phyloP scores from a whole-genome alignment of 2,329 filamentous ascomycete genomes.

The Cytospora chrysosperma region DNA sequence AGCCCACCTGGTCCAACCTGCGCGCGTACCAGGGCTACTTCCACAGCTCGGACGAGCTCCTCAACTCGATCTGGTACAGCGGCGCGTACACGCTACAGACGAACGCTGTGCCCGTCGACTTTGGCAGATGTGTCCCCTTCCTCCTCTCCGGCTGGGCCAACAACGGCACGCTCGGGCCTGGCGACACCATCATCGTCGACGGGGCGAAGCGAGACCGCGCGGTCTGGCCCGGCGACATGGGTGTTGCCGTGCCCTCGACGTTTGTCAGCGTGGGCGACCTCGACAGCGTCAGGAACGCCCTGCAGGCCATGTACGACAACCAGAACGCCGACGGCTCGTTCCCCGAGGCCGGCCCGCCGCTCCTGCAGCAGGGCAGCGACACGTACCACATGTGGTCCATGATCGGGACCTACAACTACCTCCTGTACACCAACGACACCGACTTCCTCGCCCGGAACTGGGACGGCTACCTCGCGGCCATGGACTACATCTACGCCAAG shows the following conservation, averaged over 20 bases:
- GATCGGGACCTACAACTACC: conserved; percentile 56
- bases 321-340: conserved; percentile 43
- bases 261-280: conserved; percentile 51
- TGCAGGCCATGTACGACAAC: conserved; percentile 43
- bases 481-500: conserved; percentile 32
- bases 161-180: conserved; percentile 35
- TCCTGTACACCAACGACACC: conserved; percentile 51
- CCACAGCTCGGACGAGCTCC: conserved; percentile 45
- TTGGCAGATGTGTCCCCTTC: conserved; percentile 36
- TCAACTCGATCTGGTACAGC: conserved; percentile 55
- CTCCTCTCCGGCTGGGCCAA: conserved; percentile 41
- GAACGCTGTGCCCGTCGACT: conserved; percentile 34
- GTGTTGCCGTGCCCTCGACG: conserved; percentile 50
- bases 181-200: conserved; percentile 40
- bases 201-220: conserved; percentile 55
- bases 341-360: conserved; percentile 51
- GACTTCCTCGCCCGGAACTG: conserved; percentile 35
- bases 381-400: conserved; percentile 43
- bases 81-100: conserved; percentile 48
- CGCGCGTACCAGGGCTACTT: conserved; percentile 56
- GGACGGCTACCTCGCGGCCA: conserved; percentile 33
- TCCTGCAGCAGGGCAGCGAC: conserved; percentile 35
- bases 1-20: conserved; percentile 45
- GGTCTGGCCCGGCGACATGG: conserved; percentile 59
- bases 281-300: conserved; percentile 45